Evolutionary conservation across 805 yeast genomes (phyloP), one percentile per base, ranked within the genome.

Genomic region (Myxozyma nipponensis): DNA sequence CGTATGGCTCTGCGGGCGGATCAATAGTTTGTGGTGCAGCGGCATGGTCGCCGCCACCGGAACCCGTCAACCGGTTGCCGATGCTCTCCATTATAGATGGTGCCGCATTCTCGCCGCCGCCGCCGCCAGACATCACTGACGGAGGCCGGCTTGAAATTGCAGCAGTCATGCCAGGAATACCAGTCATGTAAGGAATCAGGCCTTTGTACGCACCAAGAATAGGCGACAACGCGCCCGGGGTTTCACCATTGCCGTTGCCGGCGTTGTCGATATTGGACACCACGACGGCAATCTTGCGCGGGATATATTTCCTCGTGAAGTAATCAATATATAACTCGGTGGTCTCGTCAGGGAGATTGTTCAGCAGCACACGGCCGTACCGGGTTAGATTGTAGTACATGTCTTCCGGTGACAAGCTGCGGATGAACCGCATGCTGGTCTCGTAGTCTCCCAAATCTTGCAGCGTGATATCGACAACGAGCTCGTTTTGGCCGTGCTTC

Each of bases 281-380:
- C 25, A 26, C 44, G 35, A 28, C 35, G 17, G 45, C 36, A 4
- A 46, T 23, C 39, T 51, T 52, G 24, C 48, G 39, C 1, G 88
- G 84, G 25, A 68, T 71, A 64, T 83, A 91, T 47, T 78, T 81
- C 0, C 97, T 97, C 0, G 98, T 91, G 64, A 91, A 93, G 0
- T 91, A 84, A 25, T 85, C 84, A 44, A 93, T 89, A 50, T 91
- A 71, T 34, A 93, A 68, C 26, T 83, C 83, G 1, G 96, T 89
- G 0, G 95, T 84, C 49, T 84, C 88, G 50, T 84, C 77, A 0
- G 98, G 97, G 35, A 79, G 69, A 41, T 73, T 64, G 34, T 84
- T 85, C 42, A 91, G 71, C 25, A 91, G 68, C 1, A 69, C 62
- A 52, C 86, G 81, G 2, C 91, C 82, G 61, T 77, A 80, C 25